phyloP scores from a whole-genome alignment of 345 rosid species.

The Eucalyptus camaldulensis region DNA sequence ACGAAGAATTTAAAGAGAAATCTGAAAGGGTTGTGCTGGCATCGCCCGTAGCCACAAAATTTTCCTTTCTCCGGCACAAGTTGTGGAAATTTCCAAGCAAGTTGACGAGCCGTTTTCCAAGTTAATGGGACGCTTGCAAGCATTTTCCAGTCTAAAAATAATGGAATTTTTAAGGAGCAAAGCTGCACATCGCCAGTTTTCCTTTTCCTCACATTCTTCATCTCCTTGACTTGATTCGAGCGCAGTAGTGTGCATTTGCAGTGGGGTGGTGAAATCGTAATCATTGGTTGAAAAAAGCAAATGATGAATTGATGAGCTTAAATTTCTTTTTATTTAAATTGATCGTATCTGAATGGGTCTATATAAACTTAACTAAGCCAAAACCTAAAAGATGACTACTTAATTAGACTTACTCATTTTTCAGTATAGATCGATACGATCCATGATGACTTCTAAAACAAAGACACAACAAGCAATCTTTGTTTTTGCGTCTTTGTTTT shows the following conservation, averaged over 20 bases:
- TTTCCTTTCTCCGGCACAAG: background rate
- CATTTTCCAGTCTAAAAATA: too few relatives aligned
- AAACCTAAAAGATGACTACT: background rate
- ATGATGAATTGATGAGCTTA: background rate
- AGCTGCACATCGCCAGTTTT: rapidly evolving
- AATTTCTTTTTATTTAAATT: background rate
- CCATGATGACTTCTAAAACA: background rate
- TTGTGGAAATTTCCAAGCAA: background rate
- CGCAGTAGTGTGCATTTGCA: background rate
- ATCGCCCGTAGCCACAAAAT: background rate
- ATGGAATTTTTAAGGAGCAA: background rate
- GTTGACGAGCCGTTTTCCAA: background rate
- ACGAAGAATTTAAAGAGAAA: too few relatives aligned
- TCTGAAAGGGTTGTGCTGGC: background rate
- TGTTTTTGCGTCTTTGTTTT: background rate
- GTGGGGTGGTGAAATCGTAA: background rate
- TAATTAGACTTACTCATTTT: too few relatives aligned
- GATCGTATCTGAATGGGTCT: background rate
- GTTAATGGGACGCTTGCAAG: background rate
- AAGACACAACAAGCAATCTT: background rate
- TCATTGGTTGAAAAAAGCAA: background rate
- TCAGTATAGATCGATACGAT: rapidly evolving
- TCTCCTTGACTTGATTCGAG: background rate
- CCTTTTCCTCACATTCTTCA: background rate
- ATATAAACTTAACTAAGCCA: background rate